Evolutionary conservation across 2,329 filamentous ascomycete genomes (phyloP).

Genomic region (Cladosporium sp.): DNA sequence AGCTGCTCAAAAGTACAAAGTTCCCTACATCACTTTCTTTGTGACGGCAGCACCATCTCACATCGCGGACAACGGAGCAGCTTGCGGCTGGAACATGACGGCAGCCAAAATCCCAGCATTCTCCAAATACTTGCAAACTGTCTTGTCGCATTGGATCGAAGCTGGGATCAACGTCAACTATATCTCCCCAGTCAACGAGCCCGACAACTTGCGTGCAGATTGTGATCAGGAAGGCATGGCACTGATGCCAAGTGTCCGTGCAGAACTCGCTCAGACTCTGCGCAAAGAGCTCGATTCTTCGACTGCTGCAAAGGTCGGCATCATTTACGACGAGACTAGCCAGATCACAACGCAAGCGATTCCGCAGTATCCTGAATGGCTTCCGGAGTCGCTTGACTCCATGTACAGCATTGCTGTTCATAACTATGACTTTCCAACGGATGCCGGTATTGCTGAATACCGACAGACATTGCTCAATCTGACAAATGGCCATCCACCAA

Average conservation of each 20-base stretch:
- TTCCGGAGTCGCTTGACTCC: conserved; percentile 1
- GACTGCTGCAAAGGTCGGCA: conserved; percentile 8
- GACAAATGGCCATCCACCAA: conserved; percentile 8
- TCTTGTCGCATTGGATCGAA: conserved; percentile 14
- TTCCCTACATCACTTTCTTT: conserved; percentile 17
- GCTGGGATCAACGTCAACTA: conserved; percentile 15
- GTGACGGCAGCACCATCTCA: conserved; percentile 17
- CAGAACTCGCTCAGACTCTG: conserved; percentile 6
- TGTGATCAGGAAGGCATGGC: conserved; percentile 18
- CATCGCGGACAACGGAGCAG: conserved; percentile 14
- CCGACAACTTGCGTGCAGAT: conserved; percentile 15
- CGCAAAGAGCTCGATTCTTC: conserved; percentile 6
- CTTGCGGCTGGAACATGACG: conserved; percentile 18
- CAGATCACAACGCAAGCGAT: conserved; percentile 13
- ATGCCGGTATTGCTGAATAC: conserved; percentile 11
- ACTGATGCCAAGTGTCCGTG: conserved; percentile 9
- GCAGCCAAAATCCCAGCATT: conserved; percentile 10
- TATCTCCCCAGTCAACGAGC: conserved; percentile 17
- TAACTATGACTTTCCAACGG: conserved; percentile 16
- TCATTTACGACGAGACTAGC: conserved; percentile 17
- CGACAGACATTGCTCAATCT: conserved; percentile 7
- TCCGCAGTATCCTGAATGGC: conserved; percentile 15
- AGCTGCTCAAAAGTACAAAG: conserved; percentile 13
- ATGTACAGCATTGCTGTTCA: conserved; percentile 15
- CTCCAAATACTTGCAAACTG: conserved; percentile 14